Evolutionary conservation across 1,139 yeast species (phyloP).

Genomic region (Scheffersomyces quercinus): DNA sequence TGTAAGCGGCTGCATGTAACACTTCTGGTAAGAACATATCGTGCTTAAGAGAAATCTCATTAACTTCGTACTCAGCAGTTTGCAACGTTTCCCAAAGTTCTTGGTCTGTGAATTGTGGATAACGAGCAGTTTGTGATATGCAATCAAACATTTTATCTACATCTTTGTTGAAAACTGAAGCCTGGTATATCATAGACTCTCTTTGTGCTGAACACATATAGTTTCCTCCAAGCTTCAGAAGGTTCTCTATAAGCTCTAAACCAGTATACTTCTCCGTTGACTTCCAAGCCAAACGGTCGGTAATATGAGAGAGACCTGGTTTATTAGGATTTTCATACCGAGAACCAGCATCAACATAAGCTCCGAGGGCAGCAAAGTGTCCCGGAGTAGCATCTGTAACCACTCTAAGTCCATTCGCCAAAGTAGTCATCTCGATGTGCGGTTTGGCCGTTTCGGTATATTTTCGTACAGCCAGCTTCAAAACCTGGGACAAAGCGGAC

Average conservation of each 20-base stretch:
- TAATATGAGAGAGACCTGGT: constrained; percentile 77
- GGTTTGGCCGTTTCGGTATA: constrained; percentile 14
- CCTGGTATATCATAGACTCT: constrained; percentile 90
- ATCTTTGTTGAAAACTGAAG: constrained; percentile 87
- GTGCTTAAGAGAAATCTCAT: constrained; percentile 81
- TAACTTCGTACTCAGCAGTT: constrained; percentile 79
- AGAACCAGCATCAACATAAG: constrained; percentile 89
- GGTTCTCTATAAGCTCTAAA: constrained; percentile 68
- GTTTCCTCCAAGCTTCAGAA: constrained; percentile 88
- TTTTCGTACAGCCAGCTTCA: too few relatives aligned
- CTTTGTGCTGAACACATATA: constrained; percentile 92
- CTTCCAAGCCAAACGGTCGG: constrained; percentile 86
- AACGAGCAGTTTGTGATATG: constrained; percentile 76
- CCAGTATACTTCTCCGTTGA: constrained; percentile 67
- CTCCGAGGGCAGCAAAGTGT: constrained; percentile 88
- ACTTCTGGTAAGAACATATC: constrained; percentile 86
- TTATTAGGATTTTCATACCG: constrained; percentile 63
- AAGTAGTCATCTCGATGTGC: constrained; percentile 48
- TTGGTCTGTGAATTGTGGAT: constrained; percentile 65
- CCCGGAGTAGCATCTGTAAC: constrained; percentile 88
- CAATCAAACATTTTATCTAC: constrained; percentile 80
- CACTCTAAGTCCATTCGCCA: constrained; percentile 77
- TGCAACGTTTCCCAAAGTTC: constrained; percentile 75
- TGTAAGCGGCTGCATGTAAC: constrained; percentile 79
- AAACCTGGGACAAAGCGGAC: too few relatives aligned